Percentiles rank a stretch among this genome's conserved stretches.
phyloP scores from a whole-genome alignment of 2,329 filamentous ascomycete species.

The Verticillium dahliae region DNA sequence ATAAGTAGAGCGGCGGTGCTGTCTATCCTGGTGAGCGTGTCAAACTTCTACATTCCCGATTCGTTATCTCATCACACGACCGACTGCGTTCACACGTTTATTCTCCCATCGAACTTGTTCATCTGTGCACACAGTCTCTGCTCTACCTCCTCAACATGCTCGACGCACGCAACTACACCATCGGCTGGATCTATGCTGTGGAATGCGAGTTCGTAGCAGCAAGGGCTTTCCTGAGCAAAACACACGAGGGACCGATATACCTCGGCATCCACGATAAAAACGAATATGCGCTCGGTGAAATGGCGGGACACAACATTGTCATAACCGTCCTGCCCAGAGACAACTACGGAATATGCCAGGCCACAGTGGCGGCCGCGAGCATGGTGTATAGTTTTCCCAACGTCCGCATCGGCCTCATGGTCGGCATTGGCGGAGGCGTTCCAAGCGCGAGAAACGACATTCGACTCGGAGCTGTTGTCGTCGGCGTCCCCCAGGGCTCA shows the following conservation, averaged over 20 bases:
- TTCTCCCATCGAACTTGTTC: too few species aligned
- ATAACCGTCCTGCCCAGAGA: conserved; percentile 9
- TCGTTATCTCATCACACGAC: too few species aligned
- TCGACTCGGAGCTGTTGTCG: conserved; percentile 10
- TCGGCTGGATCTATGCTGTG: conserved; percentile 9
- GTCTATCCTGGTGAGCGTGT: too few species aligned
- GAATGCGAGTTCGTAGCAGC: conserved; percentile 3
- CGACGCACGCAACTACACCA: background rate
- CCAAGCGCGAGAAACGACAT: background rate
- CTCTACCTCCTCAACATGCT: too few species aligned
- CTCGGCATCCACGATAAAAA: too few species aligned
- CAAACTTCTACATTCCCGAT: too few species aligned
- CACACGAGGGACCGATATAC: too few species aligned
- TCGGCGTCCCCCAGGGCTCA: background rate
- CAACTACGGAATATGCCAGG: too few species aligned
- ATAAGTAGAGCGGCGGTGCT: too few species aligned
- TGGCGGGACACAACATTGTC: conserved; percentile 27
- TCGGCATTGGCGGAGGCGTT: conserved; percentile 3
- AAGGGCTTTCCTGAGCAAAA: background rate
- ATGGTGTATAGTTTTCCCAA: too few species aligned
- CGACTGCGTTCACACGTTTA: background rate
- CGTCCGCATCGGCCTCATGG: conserved; percentile 2
- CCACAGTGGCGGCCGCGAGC: too few species aligned
- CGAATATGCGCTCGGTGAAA: conserved; percentile 21
- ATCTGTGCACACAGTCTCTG: too few species aligned